These are phyloP conservation scores for Rhizophora apiculata DNA, from an alignment of 345 rosid species.

Conservation along the genomic window DNA sequence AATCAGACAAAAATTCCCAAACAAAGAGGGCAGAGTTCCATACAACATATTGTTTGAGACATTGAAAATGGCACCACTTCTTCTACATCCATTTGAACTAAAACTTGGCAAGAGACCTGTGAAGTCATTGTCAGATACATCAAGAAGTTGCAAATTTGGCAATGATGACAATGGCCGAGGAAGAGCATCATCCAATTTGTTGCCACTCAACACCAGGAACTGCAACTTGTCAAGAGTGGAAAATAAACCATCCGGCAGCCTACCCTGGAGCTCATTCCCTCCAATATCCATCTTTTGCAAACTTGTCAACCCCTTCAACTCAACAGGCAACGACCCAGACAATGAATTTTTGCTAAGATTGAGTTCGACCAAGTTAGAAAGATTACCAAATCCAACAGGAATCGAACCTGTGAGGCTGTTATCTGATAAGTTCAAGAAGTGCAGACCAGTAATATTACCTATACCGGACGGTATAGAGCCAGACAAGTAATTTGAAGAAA, in stretches of 20 bases:
- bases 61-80: constrained; percentile 12
- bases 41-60: constrained; percentile 28
- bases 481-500: constrained; percentile 26
- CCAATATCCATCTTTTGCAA: constrained; percentile 15
- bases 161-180: constrained; percentile 8
- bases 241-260: constrained; percentile 36
- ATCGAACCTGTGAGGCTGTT: constrained; percentile 21
- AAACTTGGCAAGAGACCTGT: constrained; percentile 12
- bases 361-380: constrained; percentile 28
- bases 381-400: constrained; percentile 20
- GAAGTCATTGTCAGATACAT: constrained; percentile 27
- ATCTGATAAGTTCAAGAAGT: constrained; percentile 20
- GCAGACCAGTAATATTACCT: constrained; percentile 12
- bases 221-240: constrained; percentile 35
- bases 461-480: constrained; percentile 22
- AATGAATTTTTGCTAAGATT: constrained; percentile 19
- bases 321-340: constrained; percentile 25
- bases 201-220: constrained; percentile 40
- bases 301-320: constrained; percentile 16
- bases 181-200: constrained; percentile 31
- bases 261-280: constrained; percentile 29
- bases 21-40: constrained; percentile 17
- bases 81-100: constrained; percentile 7
- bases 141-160: constrained; percentile 18
- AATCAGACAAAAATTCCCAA: constrained; percentile 4